These are phyloP conservation scores for Kluyveromyces marxianus DNA, from an alignment of 1,139 yeast species.

Conservation along the genomic window DNA sequence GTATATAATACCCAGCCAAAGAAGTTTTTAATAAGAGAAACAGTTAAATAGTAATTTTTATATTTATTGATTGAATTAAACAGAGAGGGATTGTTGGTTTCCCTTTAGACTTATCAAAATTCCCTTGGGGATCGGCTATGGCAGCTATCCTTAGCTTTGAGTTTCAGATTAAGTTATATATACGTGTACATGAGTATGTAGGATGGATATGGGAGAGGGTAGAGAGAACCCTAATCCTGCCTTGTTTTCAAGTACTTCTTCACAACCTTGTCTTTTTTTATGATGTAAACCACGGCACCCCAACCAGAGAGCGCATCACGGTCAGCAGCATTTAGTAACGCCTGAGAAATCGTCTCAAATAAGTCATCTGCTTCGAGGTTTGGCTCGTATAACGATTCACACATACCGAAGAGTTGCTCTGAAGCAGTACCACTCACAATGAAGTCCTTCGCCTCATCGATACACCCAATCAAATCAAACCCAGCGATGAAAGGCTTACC, in stretches of 20 bases:
- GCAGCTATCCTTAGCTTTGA: too few relatives aligned
- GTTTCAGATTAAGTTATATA: too few relatives aligned
- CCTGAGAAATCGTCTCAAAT: slow-evolving; percentile 93
- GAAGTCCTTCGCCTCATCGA: slow-evolving; percentile 90
- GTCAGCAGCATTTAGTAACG: slow-evolving; percentile 88
- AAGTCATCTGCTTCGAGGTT: slow-evolving; percentile 88
- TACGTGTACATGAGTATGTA: too few relatives aligned
- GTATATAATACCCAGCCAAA: too few relatives aligned
- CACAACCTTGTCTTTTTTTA: slow-evolving; percentile 86
- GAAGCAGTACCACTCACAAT: slow-evolving; percentile 96
- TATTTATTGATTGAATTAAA: too few relatives aligned
- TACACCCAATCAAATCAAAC: slow-evolving; percentile 93
- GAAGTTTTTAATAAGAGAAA: too few relatives aligned
- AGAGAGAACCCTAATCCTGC: slow-evolving; percentile 55
- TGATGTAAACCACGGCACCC: slow-evolving; percentile 94
- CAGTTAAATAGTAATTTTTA: too few relatives aligned
- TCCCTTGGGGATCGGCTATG: too few relatives aligned
- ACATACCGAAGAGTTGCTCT: slow-evolving; percentile 96
- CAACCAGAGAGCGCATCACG: slow-evolving; percentile 97
- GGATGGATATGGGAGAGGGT: slow-evolving; percentile 7
- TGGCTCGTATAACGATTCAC: slow-evolving; percentile 95
- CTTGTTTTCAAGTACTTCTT: slow-evolving; percentile 86
- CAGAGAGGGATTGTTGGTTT: too few relatives aligned
- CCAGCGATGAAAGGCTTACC: slow-evolving; percentile 89
- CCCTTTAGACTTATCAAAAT: too few relatives aligned